Percentiles rank a stretch among this genome's conserved stretches.
Evolutionary conservation across 345 rosid species (phyloP).

Genomic region (Hibiscus tridactylites): DNA sequence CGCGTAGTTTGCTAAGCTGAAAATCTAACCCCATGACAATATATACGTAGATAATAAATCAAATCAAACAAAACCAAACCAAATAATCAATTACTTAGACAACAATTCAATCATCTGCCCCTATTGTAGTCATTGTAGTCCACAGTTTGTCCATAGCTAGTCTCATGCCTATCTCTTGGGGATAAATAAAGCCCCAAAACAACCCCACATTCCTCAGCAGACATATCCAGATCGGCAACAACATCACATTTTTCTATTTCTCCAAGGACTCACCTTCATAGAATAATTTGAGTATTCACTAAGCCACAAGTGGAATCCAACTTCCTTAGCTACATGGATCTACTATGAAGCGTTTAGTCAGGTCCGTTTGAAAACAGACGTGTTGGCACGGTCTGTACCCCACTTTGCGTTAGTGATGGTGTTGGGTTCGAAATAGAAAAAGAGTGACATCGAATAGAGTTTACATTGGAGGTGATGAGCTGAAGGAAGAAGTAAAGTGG

Average conservation of each 20-base stretch:
- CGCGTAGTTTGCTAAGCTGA: no score
- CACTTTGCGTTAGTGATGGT: constrained; percentile 81
- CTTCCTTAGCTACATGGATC: constrained; percentile 62
- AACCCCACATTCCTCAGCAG: constrained; percentile 49
- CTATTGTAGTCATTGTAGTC: constrained; percentile 71
- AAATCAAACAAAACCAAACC: no score
- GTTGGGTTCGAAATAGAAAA: constrained; percentile 81
- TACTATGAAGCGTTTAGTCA: constrained; percentile 57
- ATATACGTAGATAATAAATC: no score
- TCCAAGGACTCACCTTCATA: constrained; percentile 58
- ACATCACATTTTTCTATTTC: constrained; percentile 64
- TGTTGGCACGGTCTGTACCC: constrained; percentile 67
- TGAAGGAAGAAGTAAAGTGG: constrained; percentile 64
- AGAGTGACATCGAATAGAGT: constrained; percentile 54
- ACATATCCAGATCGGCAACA: constrained; percentile 52
- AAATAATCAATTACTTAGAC: constrained; percentile 42
- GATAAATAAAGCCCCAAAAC: constrained; percentile 67
- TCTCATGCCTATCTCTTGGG: constrained; percentile 90
- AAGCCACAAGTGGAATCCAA: constrained; percentile 91
- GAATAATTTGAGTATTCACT: constrained; percentile 60
- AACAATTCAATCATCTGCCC: constrained; percentile 79
- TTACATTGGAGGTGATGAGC: constrained; percentile 56
- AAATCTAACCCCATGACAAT: no score
- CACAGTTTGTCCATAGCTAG: constrained; percentile 53
- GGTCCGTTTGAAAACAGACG: constrained; percentile 58